phyloP scores from a whole-genome alignment of 2,329 filamentous ascomycete species.

The Penicillium crustosum region DNA sequence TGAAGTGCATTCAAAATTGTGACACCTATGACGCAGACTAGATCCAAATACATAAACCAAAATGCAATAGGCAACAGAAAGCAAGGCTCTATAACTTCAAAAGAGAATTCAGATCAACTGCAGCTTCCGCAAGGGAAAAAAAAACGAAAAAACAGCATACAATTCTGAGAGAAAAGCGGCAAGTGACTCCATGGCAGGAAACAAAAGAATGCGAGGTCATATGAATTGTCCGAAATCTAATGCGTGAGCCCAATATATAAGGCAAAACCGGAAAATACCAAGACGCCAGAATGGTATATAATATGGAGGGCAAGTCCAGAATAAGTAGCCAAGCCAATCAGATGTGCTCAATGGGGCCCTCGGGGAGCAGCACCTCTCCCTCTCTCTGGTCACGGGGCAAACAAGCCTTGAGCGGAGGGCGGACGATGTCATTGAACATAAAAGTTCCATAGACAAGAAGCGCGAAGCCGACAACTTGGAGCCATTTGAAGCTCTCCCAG shows the following conservation, averaged over 20 bases:
- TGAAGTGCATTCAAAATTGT: neutral
- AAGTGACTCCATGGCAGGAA: slow-evolving; percentile 2
- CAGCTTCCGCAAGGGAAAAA: neutral
- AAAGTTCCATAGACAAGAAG: slow-evolving; percentile 95
- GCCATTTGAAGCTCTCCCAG: slow-evolving; percentile 97
- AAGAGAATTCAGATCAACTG: neutral
- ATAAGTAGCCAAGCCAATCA: slow-evolving; percentile 21
- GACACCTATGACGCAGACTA: neutral
- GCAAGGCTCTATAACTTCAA: neutral
- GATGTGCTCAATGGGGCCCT: slow-evolving; percentile 78
- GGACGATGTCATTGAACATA: slow-evolving; percentile 91
- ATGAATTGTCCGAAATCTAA: neutral
- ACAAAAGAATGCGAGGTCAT: slow-evolving; percentile 5
- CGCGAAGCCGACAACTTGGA: slow-evolving; percentile 85
- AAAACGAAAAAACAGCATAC: neutral
- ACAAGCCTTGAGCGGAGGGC: slow-evolving; percentile 71
- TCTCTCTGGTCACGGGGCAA: slow-evolving; percentile 57
- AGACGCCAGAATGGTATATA: neutral
- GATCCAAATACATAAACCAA: neutral
- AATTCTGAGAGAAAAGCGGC: neutral
- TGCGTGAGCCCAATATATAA: neutral
- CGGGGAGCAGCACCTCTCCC: slow-evolving; percentile 63
- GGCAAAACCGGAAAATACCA: neutral
- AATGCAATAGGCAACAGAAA: neutral
- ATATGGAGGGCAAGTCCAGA: neutral